Evolutionary conservation across 768 basidiomycete genomes (phyloP), one percentile per base, ranked within the genome.

Genomic region (Mrakia blollopis): DNA sequence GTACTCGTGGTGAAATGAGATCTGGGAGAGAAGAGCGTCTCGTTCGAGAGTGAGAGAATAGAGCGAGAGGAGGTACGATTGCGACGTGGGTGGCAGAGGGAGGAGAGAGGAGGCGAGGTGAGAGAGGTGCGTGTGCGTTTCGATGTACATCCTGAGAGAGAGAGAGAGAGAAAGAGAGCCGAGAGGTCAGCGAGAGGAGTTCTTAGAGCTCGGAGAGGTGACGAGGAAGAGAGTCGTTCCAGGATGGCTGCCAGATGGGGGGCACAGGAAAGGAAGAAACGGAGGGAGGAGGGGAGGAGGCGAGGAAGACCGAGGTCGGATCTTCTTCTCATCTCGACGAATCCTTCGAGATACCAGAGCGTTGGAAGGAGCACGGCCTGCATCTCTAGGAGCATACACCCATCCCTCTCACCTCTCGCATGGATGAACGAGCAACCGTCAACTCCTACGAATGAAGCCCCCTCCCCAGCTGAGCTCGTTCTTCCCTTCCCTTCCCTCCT

Each of bases 31-130:
- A 50, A 83, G 79, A 18, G 85, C 83, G 72, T 85, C 84, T 41
- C 85, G 79, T 80, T 85, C 83, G 28, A 85, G 80, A 7, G 83
- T 82, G 69, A 82, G 74, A 8, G 83, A 82, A 78, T 85, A 85
- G 44, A 85, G 79, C 28, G 81, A 79, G 60, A 85, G 80, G 71
- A 84, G 81, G 81, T 84, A 83, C 30, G 83, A 79, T 13, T 80
- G 70, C 23, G 81, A 81, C 25, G 82, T 80, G 0, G 82, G 81
- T 7, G 83, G 81, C 80, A 83, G 80, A 30, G 80, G 71, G 68
- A 81, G 81, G 69, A 83, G 80, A 1, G 82, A 78, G 52, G 80
- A 80, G 65, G 81, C 82, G 50, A 82, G 81, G 61, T 81, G 79
- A 62, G 82, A 81, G 71, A 82, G 82, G 57, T 82, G 81, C 61